phyloP scores from a whole-genome alignment of 139 green algal genomes.

The Closterium sp. region DNA sequence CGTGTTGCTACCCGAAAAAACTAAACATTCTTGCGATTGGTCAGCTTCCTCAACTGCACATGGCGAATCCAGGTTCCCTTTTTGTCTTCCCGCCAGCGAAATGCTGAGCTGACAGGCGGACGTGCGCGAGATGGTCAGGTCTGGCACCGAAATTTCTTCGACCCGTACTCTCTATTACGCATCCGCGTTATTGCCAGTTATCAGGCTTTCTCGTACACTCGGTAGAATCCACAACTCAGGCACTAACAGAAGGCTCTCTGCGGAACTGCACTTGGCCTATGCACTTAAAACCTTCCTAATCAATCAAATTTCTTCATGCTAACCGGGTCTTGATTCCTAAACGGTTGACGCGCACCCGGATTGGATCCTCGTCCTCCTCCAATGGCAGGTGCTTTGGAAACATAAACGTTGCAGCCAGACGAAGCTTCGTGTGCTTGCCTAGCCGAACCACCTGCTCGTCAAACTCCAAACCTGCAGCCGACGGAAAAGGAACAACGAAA shows the following conservation, averaged over 20 bases:
- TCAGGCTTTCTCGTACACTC: no score
- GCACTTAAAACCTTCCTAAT: neutral
- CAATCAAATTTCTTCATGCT: conserved; percentile 10
- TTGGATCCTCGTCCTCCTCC: conserved; percentile 30
- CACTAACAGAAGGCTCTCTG: no score
- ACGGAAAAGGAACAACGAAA: no score
- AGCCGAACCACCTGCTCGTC: conserved; percentile 42
- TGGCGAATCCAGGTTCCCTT: neutral
- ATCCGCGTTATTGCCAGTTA: neutral
- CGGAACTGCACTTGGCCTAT: no score
- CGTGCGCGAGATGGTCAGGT: neutral
- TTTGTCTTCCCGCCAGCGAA: neutral
- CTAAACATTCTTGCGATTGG: neutral
- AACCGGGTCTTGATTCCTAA: conserved; percentile 32
- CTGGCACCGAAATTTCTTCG: neutral
- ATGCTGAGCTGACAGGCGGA: neutral
- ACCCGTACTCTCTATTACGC: neutral
- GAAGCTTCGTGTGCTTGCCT: conserved; percentile 40
- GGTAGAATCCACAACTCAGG: no score
- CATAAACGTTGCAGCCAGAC: conserved; percentile 27
- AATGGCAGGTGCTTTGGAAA: conserved; percentile 37
- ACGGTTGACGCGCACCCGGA: conserved; percentile 22
- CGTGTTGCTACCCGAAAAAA: neutral
- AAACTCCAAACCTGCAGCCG: conserved; percentile 21
- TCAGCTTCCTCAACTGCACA: neutral